Evolutionary conservation across 257 asterid species (phyloP), one percentile per base, ranked within the genome.

Genomic region (Penstemon davidsonii): DNA sequence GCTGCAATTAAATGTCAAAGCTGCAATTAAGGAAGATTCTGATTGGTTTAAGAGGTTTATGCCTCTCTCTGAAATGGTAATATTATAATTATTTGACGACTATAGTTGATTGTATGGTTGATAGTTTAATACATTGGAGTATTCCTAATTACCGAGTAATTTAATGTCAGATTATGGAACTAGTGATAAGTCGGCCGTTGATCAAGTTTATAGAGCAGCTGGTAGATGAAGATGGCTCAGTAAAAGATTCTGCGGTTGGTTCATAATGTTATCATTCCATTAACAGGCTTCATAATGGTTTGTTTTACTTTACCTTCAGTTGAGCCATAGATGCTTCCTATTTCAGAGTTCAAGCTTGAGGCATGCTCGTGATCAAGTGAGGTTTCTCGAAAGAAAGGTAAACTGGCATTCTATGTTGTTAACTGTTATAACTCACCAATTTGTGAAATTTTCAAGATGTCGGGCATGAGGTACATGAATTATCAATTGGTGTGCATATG

Each of bases 181-280:
- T 88, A 55, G 80, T 80, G 25, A 73, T 84, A 45, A 81, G 77
- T 74, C 87, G 68, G 61, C 67, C 96, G 15, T 69, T 94, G 63
- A 71, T 88, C 60, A 90, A 75, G 78, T 86, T 79, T 66, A 76
- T 94, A 72, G 83, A 79, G 74, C 92, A 90, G 66, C 83, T 90
- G 62, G 84, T 94, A 58, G 96, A 88, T 82, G 96, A 88, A 74
- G 99, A 91, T 78, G 99, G 99, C 62, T 87, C 85, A 39, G 96
- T 94, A 69, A 94, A 86, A 84, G 99, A 94, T 75, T 88, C 97
- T 60, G 97, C 97, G 82, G 99, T 93, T 42, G 69, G 96, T 79
- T 75, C 73, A 52, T 72, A 57, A 47, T 53, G 44, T 51, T 33
- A 68, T 58, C 9, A 7, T 61, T 46, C 45, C 68, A 64, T 68